Conservation (phyloP, 441 rosid genomes). For the Kokia cookei region DNA sequence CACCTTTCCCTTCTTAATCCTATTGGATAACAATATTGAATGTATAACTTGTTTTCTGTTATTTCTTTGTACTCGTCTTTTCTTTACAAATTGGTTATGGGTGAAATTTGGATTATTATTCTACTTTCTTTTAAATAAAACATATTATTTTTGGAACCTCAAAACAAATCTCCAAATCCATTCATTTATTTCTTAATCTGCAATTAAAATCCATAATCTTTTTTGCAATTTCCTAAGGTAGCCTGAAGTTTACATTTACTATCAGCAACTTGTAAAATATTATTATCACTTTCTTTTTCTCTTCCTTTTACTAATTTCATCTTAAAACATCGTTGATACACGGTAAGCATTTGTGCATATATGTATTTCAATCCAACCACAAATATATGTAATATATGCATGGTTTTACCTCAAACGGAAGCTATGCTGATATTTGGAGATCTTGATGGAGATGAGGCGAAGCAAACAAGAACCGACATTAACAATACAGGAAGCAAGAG, state of each 20-base stretch:
- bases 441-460: conserved; percentile 8
- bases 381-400: no score
- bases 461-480: conserved; percentile 13
- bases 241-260: background rate
- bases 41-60: background rate
- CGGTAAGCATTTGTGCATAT: background rate
- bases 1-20: no score
- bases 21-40: background rate
- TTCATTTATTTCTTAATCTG: background rate
- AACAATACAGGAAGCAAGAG: conserved; percentile 25
- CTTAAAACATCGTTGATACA: background rate
- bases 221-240: background rate
- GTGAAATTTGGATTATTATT: background rate
- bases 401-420: background rate
- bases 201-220: no score
- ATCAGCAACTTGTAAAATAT: background rate
- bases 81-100: background rate
- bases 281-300: no score
- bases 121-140: background rate
- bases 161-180: background rate
- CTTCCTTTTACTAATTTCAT: no score
- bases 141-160: no score
- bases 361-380: background rate
- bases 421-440: background rate
- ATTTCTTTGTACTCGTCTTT: background rate